These are phyloP conservation scores for Russula emetica DNA, from an alignment of 768 basidiomycete species.

Conservation along the genomic window DNA sequence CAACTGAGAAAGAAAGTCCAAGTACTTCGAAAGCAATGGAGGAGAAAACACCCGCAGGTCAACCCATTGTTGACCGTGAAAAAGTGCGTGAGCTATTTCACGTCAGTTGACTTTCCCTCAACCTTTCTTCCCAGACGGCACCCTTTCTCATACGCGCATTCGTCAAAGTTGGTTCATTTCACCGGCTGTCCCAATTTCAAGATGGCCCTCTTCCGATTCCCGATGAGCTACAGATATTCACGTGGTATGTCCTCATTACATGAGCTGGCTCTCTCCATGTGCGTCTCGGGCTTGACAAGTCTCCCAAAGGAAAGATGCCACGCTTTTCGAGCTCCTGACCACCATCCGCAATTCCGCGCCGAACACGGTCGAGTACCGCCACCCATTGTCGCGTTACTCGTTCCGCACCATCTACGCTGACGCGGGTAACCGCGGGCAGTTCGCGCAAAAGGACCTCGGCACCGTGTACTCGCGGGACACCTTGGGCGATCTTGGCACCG, in stretches of 20 bases:
- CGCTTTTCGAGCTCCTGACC: conserved; percentile 71
- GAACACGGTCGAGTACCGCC: conserved; percentile 64
- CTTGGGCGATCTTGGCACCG: conserved; percentile 69
- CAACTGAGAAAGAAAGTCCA: not conserved
- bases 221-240: conserved; percentile 79
- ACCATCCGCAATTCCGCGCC: conserved; percentile 71
- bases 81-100: conserved; percentile 40
- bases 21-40: conserved; percentile 33
- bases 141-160: conserved; percentile 82
- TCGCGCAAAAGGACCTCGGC: conserved; percentile 74
- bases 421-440: conserved; percentile 63
- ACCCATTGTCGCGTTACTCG: conserved; percentile 76
- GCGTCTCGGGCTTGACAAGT: not conserved
- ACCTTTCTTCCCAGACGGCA: conserved; percentile 47
- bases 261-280: not conserved
- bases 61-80: conserved; percentile 51
- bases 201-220: conserved; percentile 71
- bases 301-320: conserved; percentile 68
- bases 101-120: not conserved
- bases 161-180: conserved; percentile 76
- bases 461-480: conserved; percentile 81
- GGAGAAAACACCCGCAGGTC: conserved; percentile 42
- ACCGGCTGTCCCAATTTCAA: conserved; percentile 69
- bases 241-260: conserved; percentile 49
- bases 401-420: conserved; percentile 81